phyloP scores from a whole-genome alignment of 345 rosid species.

The Cardamine chenopodiifolia region DNA sequence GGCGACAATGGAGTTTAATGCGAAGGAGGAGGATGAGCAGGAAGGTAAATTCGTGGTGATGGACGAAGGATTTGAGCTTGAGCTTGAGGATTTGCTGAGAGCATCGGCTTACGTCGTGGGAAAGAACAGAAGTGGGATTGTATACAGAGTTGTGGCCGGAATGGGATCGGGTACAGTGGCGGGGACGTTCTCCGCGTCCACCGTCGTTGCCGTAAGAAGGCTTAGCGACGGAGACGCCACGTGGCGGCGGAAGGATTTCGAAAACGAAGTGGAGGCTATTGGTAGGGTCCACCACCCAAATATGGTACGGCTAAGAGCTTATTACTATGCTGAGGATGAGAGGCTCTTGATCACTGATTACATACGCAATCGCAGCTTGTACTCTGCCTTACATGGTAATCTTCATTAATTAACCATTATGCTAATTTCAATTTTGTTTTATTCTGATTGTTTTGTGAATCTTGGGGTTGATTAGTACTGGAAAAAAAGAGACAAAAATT shows the following conservation, averaged over 20 bases:
- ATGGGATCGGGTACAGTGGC: constrained; percentile 56
- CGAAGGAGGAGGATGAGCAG: constrained; percentile 49
- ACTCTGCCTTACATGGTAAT: constrained; percentile 77
- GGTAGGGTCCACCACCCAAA: constrained; percentile 78
- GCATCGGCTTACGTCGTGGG: constrained; percentile 95
- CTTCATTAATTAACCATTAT: neutral
- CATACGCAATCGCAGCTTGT: constrained; percentile 73
- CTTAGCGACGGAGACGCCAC: constrained; percentile 73
- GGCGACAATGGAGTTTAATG: constrained; percentile 26
- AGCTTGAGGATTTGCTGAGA: constrained; percentile 85
- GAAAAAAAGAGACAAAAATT: too few relatives aligned
- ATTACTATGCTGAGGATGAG: constrained; percentile 83
- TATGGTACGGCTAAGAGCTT: constrained; percentile 77
- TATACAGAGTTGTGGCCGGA: constrained; percentile 78
- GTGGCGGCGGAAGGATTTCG: constrained; percentile 85
- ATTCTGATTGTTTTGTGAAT: neutral
- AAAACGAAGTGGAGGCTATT: constrained; percentile 74
- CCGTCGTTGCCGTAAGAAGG: constrained; percentile 81
- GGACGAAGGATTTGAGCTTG: constrained; percentile 80
- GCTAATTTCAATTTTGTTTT: neutral
- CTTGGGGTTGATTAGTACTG: neutral
- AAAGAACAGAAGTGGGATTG: constrained; percentile 82
- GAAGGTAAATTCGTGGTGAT: constrained; percentile 67
- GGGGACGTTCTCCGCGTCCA: constrained; percentile 28
- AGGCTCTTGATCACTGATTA: constrained; percentile 82